Percentiles rank a stretch among this genome's conserved stretches.
Evolutionary conservation across 1,284 basidiomycete genomes (phyloP).

Genomic region (Irpex sp.): DNA sequence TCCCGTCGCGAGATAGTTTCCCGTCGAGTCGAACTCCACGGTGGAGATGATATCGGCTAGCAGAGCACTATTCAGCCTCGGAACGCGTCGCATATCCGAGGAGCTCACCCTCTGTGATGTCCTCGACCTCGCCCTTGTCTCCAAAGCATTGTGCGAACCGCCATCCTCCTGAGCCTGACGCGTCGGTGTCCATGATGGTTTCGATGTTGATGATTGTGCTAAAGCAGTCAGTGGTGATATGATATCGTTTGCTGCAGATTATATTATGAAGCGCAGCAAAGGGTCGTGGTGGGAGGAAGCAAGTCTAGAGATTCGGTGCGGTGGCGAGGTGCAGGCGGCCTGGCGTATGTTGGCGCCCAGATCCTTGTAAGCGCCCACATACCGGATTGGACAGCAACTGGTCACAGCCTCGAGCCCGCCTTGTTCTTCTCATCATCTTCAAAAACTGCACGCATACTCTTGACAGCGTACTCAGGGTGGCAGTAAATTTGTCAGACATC

Average conservation of each 20-base stretch:
- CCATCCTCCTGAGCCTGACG: conserved; percentile 87
- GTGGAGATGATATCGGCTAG: conserved; percentile 98
- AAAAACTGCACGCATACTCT: background rate
- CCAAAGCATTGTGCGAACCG: conserved; percentile 99
- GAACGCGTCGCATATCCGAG: conserved; percentile 10
- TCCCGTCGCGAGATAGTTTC: conserved; percentile 98
- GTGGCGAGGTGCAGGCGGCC: conserved; percentile 1
- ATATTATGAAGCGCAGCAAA: conserved; percentile 1
- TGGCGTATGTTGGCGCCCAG: background rate
- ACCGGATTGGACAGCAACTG: background rate
- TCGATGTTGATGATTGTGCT: conserved; percentile 2
- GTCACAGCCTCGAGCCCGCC: background rate
- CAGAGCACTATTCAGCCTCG: conserved; percentile 21
- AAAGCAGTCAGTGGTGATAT: background rate
- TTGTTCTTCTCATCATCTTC: background rate
- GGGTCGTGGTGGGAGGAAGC: conserved; percentile 1
- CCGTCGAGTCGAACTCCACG: conserved; percentile 99
- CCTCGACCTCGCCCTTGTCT: conserved; percentile 98
- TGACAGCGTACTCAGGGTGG: too few relatives aligned
- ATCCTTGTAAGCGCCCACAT: background rate
- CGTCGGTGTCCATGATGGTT: conserved; percentile 68
- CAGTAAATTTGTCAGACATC: too few relatives aligned
- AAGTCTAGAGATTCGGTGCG: conserved; percentile 1
- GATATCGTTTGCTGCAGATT: background rate
- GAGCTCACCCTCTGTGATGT: conserved; percentile 93